phyloP scores from a whole-genome alignment of 2,329 filamentous ascomycete species.

The Trichoderma pleuroti region DNA sequence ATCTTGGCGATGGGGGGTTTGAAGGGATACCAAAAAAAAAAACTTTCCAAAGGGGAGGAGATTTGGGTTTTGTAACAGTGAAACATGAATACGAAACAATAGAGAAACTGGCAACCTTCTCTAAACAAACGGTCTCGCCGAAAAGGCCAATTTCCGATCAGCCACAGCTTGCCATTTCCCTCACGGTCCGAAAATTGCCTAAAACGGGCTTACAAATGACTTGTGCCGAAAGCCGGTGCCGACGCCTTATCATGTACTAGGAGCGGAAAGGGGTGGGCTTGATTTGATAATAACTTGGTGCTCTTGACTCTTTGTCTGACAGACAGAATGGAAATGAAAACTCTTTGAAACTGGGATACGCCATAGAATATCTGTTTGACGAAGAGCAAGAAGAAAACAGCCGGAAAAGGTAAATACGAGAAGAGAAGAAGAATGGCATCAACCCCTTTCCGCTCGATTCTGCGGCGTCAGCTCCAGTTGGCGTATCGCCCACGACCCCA shows the following conservation, averaged over 20 bases:
- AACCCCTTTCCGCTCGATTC: slow-evolving; percentile 3
- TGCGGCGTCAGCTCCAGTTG: slow-evolving; percentile 14
- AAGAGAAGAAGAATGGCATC: background rate
- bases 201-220: slow-evolving; percentile 14
- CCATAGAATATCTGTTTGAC: background rate
- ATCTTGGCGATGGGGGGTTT: background rate
- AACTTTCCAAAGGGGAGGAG: background rate
- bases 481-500: slow-evolving; percentile 3
- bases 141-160: background rate
- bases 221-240: background rate
- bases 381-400: background rate
- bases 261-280: background rate
- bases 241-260: slow-evolving; percentile 1
- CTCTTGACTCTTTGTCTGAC: background rate
- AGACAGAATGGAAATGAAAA: background rate
- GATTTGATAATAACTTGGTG: background rate
- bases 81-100: background rate
- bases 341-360: background rate
- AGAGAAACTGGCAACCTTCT: background rate
- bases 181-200: slow-evolving; percentile 7
- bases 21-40: background rate
- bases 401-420: background rate
- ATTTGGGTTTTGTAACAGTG: background rate
- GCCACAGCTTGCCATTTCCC: background rate
- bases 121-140: background rate